These are phyloP conservation scores for Styphnolobium japonicum DNA, from an alignment of 306 rosid genomes.

Conservation along the genomic window DNA sequence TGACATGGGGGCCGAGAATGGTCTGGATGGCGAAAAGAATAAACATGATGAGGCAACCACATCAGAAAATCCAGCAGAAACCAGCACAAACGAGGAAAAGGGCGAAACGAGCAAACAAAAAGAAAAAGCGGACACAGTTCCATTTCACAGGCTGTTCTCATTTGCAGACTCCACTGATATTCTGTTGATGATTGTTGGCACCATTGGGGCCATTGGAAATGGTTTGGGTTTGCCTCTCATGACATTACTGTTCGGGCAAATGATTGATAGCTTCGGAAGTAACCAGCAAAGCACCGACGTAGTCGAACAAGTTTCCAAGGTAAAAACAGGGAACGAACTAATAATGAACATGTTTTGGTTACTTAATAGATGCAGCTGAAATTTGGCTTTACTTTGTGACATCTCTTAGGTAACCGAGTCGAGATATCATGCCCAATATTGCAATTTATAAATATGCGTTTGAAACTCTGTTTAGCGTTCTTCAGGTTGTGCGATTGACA, in stretches of 20 bases:
- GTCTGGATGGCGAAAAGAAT: background rate
- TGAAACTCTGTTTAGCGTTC: background rate
- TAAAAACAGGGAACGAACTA: background rate
- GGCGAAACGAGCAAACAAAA: slow-evolving; percentile 32
- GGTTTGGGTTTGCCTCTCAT: slow-evolving; percentile 66
- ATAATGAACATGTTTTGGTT: background rate
- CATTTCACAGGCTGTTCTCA: slow-evolving; percentile 65
- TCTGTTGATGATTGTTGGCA: slow-evolving; percentile 58
- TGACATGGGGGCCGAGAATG: slow-evolving; percentile 50
- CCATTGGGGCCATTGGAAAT: slow-evolving; percentile 73
- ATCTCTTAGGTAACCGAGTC: too few relatives aligned
- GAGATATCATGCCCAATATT: too few relatives aligned
- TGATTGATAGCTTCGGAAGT: slow-evolving; percentile 59
- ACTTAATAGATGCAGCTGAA: background rate
- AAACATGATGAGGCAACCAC: slow-evolving; percentile 28
- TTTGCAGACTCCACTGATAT: slow-evolving; percentile 74
- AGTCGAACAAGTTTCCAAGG: slow-evolving; percentile 62
- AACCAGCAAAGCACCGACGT: slow-evolving; percentile 43
- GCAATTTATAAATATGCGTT: too few relatives aligned
- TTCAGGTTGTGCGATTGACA: background rate
- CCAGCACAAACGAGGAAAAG: slow-evolving; percentile 27
- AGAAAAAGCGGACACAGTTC: slow-evolving; percentile 48
- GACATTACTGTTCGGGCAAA: slow-evolving; percentile 67
- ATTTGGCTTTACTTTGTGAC: background rate
- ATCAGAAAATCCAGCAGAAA: slow-evolving; percentile 31